Conservation (phyloP, 345 rosid genomes). For the Boechera divaricarpa region DNA sequence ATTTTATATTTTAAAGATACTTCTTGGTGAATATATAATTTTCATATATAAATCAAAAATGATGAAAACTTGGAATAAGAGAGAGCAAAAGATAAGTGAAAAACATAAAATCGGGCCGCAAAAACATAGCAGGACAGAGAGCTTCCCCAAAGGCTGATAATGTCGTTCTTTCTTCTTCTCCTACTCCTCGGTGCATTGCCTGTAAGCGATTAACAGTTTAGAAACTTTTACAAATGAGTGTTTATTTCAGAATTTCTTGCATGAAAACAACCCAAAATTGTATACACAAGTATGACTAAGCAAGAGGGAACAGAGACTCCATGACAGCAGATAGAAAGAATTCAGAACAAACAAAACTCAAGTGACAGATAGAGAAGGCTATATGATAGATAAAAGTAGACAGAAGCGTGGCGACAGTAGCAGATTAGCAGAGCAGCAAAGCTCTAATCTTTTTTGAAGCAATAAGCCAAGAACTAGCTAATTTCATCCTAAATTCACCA, state of each 20-base stretch:
- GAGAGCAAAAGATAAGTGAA: not conserved
- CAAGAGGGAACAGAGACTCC: slow-evolving; percentile 5
- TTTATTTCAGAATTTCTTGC: not conserved
- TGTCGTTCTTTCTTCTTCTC: not conserved
- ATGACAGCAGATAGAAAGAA: not conserved
- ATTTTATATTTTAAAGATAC: not conserved
- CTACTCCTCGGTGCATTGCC: slow-evolving; percentile 9
- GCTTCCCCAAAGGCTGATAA: not conserved
- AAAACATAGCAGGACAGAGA: slow-evolving; percentile 1
- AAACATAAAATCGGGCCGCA: not conserved
- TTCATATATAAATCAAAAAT: not conserved
- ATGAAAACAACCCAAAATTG: not conserved
- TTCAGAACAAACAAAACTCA: slow-evolving; percentile 25
- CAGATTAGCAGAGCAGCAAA: slow-evolving; percentile 1
- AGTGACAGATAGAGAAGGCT: not conserved
- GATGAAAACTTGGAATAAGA: not conserved
- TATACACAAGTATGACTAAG: not conserved
- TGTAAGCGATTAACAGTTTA: not conserved
- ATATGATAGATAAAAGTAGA: slow-evolving; percentile 10
- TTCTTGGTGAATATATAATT: not conserved
- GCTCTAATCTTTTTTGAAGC: slow-evolving; percentile 7
- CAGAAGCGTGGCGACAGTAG: not conserved
- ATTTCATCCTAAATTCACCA: not conserved
- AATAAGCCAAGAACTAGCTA: slow-evolving; percentile 1
- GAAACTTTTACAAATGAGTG: not conserved